Percentiles rank a stretch among this genome's conserved stretches.
Conservation (phyloP, 2,329 filamentous ascomycete species). For the Pseudofabraea citricarpa region DNA sequence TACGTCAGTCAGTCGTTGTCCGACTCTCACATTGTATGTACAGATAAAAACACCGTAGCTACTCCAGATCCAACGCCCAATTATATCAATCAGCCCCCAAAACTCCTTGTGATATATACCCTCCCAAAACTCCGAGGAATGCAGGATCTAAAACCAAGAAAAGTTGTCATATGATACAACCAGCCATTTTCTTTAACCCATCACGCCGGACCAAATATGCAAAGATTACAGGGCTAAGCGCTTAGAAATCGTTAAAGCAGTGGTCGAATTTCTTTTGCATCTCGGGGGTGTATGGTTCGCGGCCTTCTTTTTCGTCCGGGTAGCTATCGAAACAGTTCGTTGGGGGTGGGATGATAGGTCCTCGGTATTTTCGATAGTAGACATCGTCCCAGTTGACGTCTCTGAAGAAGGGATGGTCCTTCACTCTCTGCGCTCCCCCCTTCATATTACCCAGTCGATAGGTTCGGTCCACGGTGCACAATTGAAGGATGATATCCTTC, state of each 20-base stretch:
- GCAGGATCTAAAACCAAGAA: too few relatives aligned
- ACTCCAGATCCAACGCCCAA: too few relatives aligned
- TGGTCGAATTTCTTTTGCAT: constrained; percentile 65
- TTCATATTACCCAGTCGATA: constrained; percentile 74
- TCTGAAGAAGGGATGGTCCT: constrained; percentile 71
- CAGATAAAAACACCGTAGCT: too few relatives aligned
- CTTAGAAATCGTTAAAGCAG: constrained; percentile 66
- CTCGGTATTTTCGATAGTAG: constrained; percentile 56
- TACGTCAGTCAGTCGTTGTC: too few relatives aligned
- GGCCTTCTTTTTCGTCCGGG: constrained; percentile 65
- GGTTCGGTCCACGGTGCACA: constrained; percentile 76
- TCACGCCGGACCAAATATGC: too few relatives aligned
- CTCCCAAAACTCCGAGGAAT: too few relatives aligned
- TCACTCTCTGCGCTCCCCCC: constrained; percentile 68
- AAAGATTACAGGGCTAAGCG: too few relatives aligned
- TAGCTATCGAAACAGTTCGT: constrained; percentile 80
- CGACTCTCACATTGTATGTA: too few relatives aligned
- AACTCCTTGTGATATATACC: too few relatives aligned
- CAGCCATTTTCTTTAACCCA: too few relatives aligned
- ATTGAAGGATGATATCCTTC: constrained; percentile 68
- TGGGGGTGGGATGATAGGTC: constrained; percentile 76
- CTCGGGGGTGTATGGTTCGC: constrained; percentile 64
- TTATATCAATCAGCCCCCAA: too few relatives aligned
- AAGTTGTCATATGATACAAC: too few relatives aligned
- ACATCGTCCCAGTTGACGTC: constrained; percentile 71